These are phyloP conservation scores for Quercus berberidifolia DNA, from an alignment of 306 rosid genomes.

Conservation along the genomic window DNA sequence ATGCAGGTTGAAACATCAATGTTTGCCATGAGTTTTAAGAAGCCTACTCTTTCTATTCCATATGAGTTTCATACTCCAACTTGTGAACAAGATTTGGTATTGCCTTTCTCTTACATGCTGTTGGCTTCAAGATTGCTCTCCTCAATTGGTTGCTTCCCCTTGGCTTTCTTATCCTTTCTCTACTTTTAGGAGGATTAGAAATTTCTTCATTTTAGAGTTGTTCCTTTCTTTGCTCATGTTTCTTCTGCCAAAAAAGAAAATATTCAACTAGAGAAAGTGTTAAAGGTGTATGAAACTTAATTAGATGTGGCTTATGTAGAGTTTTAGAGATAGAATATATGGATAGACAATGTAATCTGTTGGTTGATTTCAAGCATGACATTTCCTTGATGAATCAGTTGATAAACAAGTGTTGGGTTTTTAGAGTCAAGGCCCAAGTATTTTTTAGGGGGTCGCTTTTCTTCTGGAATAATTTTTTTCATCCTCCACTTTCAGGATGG, in stretches of 20 bases:
- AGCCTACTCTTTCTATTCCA: constrained; percentile 44
- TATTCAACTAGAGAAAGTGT: constrained; percentile 1
- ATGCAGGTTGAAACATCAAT: constrained; percentile 86
- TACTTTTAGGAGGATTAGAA: background rate
- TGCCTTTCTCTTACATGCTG: constrained; percentile 19
- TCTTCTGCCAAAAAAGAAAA: background rate
- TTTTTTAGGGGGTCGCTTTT: background rate
- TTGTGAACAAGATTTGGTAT: constrained; percentile 69
- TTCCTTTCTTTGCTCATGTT: constrained; percentile 11
- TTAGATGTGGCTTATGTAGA: background rate
- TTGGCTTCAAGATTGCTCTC: constrained; percentile 6
- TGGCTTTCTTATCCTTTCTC: background rate
- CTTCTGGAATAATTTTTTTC: constrained; percentile 7
- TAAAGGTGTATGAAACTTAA: background rate
- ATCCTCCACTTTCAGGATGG: constrained; percentile 47
- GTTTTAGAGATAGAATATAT: background rate
- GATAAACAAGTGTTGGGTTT: constrained; percentile 6
- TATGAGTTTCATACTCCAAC: constrained; percentile 47
- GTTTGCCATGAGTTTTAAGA: constrained; percentile 80
- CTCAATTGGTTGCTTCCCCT: constrained; percentile 3
- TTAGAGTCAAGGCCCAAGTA: background rate
- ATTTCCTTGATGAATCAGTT: background rate
- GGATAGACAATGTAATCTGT: background rate
- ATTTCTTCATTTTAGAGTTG: background rate
- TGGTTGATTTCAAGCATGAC: background rate